Evolutionary conservation across 768 basidiomycete genomes (phyloP), one percentile per base, ranked within the genome.

Genomic region (Leccinum disarticulatum): DNA sequence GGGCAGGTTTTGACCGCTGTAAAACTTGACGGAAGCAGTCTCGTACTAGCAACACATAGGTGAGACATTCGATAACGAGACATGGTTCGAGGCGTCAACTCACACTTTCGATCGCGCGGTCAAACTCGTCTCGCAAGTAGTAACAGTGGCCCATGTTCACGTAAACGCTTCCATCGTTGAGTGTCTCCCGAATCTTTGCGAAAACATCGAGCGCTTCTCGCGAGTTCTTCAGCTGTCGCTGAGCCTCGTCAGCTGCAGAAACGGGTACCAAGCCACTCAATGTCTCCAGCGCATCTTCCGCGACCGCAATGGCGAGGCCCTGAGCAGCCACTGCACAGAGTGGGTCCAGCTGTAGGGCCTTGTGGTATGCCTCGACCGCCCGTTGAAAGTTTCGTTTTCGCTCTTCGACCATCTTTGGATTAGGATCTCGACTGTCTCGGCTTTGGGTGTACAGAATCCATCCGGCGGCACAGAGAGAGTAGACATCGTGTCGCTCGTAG

Each of bases 71-170:
- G 17, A 17, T 11, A 15, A 11, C 3, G 13, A 30, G 41, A 55
- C 11, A 17, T 6, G n/a, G 3, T 3, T 14, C 3, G 22, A 22
- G 28, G 38, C 8, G 5, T 11, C 15, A 3, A 79, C 87, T 72
- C 70, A 97, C 96, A 68, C 92, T 91, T 74, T 99, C 95, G 62
- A 98, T 95, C 1, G 97, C 96, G 52, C 91, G 83, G 63, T 98
- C 96, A 70, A 88, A 97, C 71, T 99, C 96, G 60, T 97, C 96
- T 54, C 93, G 81, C 19, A 86, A 83, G 69, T 93, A 96, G 71
- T 95, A 91, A 67, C 95, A 97, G 68, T 98, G 97, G 0, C 95
- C 97, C 80, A 98, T 95, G 72, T 99, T 99, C 68, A 93, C 80
- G 69, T 95, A 94, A 4, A 97, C 94, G 60, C 90, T 90, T 7